Evolutionary conservation across 106 monocot genomes (phyloP), one percentile per base, ranked within the genome.

Genomic region (Agapanthus africanus): DNA sequence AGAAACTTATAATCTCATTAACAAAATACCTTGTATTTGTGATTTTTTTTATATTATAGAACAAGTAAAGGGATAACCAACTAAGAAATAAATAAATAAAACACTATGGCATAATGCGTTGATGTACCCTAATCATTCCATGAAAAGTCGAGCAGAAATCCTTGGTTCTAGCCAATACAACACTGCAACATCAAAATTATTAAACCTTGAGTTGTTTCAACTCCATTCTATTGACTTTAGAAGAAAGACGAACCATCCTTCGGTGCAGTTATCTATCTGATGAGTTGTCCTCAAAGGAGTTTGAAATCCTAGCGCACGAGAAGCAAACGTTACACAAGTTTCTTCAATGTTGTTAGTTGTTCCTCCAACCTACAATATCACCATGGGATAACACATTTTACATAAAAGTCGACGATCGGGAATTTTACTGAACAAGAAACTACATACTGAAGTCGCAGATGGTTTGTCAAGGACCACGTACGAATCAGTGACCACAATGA

Each of bases 401-500:
- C 38, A 23, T 21, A 23, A 65, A 23, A 65, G 32, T 0, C 31
- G 11, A 54, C 9, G 26, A 16, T 26, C 26, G 9, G 41, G 26
- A 68, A 61, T 18, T 33, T 35, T 35, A 61, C 35, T 35, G 33
- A 61, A 35, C 32, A 37, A 33, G 37, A 40, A 73, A 68, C 25
- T 60, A 71, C 84, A 79, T 92, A 97, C 97, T 34, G 97, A 99
- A 74, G 86, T 99, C 66, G 77, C 92, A 64, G 87, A 88, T 68
- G 97, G 97, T 80, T 99, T 99, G 77, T 99, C 83, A 38, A 99
- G 83, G 69, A 99, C 87, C 54, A 99, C 87, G 77, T 92, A 93
- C 26, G 80, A 73, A 67, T 90, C 92, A 40, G 89, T 69, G 51
- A 87, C 80, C 37, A 86, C 92, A 83, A 99, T 79, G 31, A 99